These are phyloP conservation scores for Fusarium sterilihyphosum DNA, from an alignment of 2,329 filamentous ascomycete genomes.

Conservation along the genomic window DNA sequence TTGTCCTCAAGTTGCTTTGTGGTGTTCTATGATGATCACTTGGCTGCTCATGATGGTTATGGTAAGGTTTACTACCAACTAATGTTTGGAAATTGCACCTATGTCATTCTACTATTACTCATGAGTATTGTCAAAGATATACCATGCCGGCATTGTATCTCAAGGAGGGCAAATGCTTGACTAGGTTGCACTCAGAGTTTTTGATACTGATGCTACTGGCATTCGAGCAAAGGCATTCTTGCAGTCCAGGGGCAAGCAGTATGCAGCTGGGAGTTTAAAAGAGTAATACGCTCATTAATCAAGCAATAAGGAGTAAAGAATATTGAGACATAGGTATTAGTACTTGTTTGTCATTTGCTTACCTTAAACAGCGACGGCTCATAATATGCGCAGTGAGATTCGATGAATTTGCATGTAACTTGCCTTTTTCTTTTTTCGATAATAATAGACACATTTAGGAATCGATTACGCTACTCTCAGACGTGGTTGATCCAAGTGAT, in stretches of 20 bases:
- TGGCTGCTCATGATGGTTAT: background rate
- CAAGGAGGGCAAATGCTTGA: background rate
- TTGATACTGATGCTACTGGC: no score
- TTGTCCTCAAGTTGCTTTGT: background rate
- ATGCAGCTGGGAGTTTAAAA: background rate
- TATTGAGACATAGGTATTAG: background rate
- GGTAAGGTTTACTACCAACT: background rate
- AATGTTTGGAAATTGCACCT: no score
- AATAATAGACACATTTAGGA: background rate
- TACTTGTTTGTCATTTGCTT: no score
- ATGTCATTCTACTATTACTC: no score
- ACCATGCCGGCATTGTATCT: background rate
- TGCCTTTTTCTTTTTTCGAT: background rate
- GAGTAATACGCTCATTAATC: background rate
- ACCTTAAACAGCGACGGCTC: background rate
- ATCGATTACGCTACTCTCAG: background rate
- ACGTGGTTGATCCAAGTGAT: background rate
- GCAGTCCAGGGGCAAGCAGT: background rate
- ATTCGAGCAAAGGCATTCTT: background rate
- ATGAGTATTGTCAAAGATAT: no score
- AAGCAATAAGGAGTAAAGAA: no score
- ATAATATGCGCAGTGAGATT: background rate
- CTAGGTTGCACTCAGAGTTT: background rate
- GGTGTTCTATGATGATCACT: background rate
- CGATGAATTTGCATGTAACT: background rate